Conservation (phyloP, 1,284 basidiomycete genomes). For the Apiotrichum siamense region DNA sequence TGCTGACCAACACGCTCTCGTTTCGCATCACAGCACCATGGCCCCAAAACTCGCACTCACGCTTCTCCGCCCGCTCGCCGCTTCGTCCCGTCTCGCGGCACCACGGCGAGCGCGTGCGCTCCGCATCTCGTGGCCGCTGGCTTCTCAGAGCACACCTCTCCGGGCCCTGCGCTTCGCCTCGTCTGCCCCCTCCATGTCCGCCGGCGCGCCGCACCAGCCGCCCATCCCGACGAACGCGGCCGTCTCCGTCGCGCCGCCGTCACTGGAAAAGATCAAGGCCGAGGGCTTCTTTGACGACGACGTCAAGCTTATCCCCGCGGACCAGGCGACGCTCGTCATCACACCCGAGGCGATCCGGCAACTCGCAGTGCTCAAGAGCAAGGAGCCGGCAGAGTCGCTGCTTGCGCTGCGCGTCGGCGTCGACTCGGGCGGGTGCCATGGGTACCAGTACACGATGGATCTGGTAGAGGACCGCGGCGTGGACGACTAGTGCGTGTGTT, state of each 20-base stretch:
- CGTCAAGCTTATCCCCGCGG: constrained; percentile 30
- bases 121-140: not conserved
- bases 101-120: not conserved
- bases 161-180: not conserved
- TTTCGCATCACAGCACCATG: too few relatives aligned
- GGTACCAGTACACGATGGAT: constrained; percentile 56
- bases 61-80: too few relatives aligned
- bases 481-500: constrained; percentile 54
- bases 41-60: too few relatives aligned
- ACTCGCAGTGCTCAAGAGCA: constrained; percentile 39
- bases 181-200: not conserved
- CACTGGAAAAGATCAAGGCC: constrained; percentile 36
- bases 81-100: too few relatives aligned
- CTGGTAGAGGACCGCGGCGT: constrained; percentile 48
- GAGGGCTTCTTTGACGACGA: constrained; percentile 44
- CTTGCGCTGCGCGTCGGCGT: constrained; percentile 52
- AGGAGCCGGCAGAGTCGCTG: constrained; percentile 41
- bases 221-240: not conserved
- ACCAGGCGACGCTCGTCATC: constrained; percentile 35
- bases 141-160: not conserved
- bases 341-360: constrained; percentile 44
- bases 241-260: constrained; percentile 33
- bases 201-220: not conserved
- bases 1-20: too few relatives aligned
- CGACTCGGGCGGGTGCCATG: constrained; percentile 55